phyloP scores from a whole-genome alignment of 352 stramenopile genomes.

The Thalassiosira ordinaria region DNA sequence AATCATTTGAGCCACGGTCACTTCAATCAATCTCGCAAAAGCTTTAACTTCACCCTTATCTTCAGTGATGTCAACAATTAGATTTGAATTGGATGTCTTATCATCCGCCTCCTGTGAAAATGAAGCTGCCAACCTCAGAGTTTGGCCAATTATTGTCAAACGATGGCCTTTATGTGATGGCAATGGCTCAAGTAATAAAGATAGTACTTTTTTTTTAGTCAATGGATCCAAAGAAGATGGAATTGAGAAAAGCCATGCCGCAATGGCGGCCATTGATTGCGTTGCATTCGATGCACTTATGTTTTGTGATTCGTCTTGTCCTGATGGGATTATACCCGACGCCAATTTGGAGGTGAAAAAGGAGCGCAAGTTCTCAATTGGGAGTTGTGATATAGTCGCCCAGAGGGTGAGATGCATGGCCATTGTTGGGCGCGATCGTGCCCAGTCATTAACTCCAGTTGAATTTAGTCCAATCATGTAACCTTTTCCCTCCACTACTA shows the following conservation, averaged over 20 bases:
- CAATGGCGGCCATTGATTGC: constrained; percentile 54
- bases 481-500: constrained; percentile 43
- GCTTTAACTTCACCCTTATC: constrained; percentile 17
- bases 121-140: constrained; percentile 52
- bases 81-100: constrained; percentile 13
- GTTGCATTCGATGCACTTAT: constrained; percentile 16
- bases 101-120: constrained; percentile 14
- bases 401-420: constrained; percentile 59
- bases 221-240: constrained; percentile 57
- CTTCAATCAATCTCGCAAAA: constrained; percentile 18
- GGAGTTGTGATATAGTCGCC: constrained; percentile 51
- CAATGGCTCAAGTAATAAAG: no score
- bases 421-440: constrained; percentile 34
- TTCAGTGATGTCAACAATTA: constrained; percentile 27
- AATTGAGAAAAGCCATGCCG: constrained; percentile 27
- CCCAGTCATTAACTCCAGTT: constrained; percentile 17
- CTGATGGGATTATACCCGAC: constrained; percentile 38
- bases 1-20: constrained; percentile 29
- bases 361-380: constrained; percentile 25
- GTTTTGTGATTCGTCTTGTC: constrained; percentile 4
- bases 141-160: constrained; percentile 60
- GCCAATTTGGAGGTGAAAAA: constrained; percentile 38
- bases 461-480: constrained; percentile 18
- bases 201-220: constrained; percentile 46
- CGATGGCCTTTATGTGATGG: constrained; percentile 7